phyloP scores from a whole-genome alignment of 2,329 filamentous ascomycete species.

The Hymenoscyphus fructigenus region DNA sequence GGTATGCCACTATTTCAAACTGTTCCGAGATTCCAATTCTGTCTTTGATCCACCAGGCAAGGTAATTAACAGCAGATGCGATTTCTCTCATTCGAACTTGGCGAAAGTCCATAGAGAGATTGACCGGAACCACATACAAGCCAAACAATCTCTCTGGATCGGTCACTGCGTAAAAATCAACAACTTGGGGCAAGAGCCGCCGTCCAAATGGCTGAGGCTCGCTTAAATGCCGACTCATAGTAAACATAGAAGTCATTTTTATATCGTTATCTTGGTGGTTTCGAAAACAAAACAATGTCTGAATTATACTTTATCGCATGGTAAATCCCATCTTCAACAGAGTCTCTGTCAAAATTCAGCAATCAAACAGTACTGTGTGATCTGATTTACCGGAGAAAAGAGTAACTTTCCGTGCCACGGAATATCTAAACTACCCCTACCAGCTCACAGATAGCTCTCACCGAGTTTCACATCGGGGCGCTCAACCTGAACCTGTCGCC shows the following conservation, averaged over 20 bases:
- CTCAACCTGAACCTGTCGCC: neutral
- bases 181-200: neutral
- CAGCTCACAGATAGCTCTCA: no score
- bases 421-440: neutral
- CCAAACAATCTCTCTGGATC: neutral
- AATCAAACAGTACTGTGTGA: neutral
- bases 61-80: neutral
- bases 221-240: neutral
- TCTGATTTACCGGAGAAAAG: neutral
- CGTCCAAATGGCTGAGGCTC: neutral
- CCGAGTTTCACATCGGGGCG: neutral
- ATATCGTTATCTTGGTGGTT: neutral
- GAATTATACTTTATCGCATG: neutral
- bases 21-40: neutral
- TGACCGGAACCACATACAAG: neutral
- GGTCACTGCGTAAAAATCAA: neutral
- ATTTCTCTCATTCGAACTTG: neutral
- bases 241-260: neutral
- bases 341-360: neutral
- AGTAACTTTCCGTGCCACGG: neutral
- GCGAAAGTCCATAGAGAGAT: neutral
- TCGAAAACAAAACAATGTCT: no score
- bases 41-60: neutral
- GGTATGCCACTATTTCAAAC: neutral
- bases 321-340: neutral